Evolutionary conservation across 139 green algal species (phyloP), one percentile per base, ranked within the genome.

Genomic region (Closterium sp.): DNA sequence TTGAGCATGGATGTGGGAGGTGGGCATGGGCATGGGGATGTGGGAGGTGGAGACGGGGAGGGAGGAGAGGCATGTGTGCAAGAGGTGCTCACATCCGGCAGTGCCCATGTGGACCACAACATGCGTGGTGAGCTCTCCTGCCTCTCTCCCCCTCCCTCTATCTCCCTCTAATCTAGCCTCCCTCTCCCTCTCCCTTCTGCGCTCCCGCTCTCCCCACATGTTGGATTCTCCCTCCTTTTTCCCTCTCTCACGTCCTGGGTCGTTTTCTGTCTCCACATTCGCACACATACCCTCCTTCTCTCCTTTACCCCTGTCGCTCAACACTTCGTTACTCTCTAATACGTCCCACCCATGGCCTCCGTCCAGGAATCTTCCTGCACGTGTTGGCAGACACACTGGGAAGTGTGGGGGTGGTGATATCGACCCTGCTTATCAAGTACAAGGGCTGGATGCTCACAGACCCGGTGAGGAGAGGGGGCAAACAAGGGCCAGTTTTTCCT

Each of bases 331-430:
- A 50, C 38, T 50, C 62, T 27, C 17, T 2, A 79, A 79, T 6
- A 0, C 62, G 10, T 24, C 17, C 62, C 13, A 27, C 62, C 2
- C 17, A 4, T 22, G 0, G 1, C 62, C 62, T 79, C 17, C 17
- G 5, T 79, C 0, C 92, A 95, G 94, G 93, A 38, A 95, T 95
- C 30, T 95, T 95, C 62, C 86, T 95, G 87, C 94, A 95, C 89
- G 89, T 95, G 24, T 32, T 95, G 87, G 94, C 94, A 11, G 94
- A 95, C 88, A 95, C 94, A 31, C 92, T 95, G 70, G 94, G 94
- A 9, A 95, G 92, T 70, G 88, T 95, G 22, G 93, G 93, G 9
- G 94, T 95, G n/a, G 93, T 95, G 73, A 89, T 94, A 30, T 94
- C 88, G n/a, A 90, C 93, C 3, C 92, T 95, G 87, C 86, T 94